Conservation (phyloP, 2,329 filamentous ascomycete genomes). For the Aspergillus pseudoglaucus region DNA sequence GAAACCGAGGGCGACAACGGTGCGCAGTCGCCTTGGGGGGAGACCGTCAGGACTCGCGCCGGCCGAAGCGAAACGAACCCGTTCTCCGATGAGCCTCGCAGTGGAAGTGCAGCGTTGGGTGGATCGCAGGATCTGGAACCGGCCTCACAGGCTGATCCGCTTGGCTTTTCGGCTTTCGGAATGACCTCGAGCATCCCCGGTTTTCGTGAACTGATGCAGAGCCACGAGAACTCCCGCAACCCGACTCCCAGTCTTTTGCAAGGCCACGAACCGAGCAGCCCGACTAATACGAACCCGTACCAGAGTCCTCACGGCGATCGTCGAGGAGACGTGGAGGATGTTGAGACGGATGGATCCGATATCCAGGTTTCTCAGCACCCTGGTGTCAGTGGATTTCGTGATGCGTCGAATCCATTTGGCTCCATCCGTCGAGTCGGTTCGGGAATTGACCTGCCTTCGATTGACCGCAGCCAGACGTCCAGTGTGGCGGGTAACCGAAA, state of each 20-base stretch:
- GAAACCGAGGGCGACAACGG: conserved; percentile 45
- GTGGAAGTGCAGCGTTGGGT: conserved; percentile 62
- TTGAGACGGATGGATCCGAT: conserved; percentile 51
- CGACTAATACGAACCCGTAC: conserved; percentile 93
- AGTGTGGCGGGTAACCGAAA: conserved; percentile 70
- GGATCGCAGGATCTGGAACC: conserved; percentile 66
- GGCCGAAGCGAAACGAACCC: conserved; percentile 46
- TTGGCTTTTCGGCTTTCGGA: conserved; percentile 55
- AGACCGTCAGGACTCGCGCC: conserved; percentile 40
- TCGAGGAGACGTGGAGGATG: conserved; percentile 57
- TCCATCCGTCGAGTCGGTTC: conserved; percentile 48
- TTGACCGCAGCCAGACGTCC: conserved; percentile 88
- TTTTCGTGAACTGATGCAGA: conserved; percentile 51
- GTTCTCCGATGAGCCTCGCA: conserved; percentile 45
- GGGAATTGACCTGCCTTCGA: conserved; percentile 54
- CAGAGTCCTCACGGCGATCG: conserved; percentile 74
- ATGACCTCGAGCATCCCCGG: conserved; percentile 54
- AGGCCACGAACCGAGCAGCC: conserved; percentile 68
- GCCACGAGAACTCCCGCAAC: conserved; percentile 53
- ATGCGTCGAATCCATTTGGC: conserved; percentile 50
- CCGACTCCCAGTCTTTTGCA: conserved; percentile 47
- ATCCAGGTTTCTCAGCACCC: conserved; percentile 46
- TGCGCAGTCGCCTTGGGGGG: conserved; percentile 47
- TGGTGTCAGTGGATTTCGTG: conserved; percentile 48
- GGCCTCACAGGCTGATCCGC: conserved; percentile 46